phyloP scores from a whole-genome alignment of 1,284 basidiomycete species.

The Cerrena zonata region DNA sequence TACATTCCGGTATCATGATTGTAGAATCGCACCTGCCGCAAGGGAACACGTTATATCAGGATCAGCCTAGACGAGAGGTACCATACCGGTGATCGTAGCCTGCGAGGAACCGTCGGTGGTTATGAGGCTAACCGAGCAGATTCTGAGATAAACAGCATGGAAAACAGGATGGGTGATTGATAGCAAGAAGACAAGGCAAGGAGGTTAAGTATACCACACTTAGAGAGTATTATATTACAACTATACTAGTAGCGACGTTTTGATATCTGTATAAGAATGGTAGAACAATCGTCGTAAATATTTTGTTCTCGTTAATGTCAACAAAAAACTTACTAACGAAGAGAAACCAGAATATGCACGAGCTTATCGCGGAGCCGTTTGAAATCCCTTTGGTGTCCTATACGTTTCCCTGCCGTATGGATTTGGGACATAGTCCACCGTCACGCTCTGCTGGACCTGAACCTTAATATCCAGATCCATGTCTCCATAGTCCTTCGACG shows the following conservation, averaged over 20 bases:
- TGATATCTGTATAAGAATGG: background rate
- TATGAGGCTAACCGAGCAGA: too few relatives aligned
- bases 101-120: too few relatives aligned
- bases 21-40: too few relatives aligned
- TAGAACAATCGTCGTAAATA: background rate
- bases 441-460: conserved; percentile 9
- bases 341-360: background rate
- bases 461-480: conserved; percentile 8
- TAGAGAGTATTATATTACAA: conserved; percentile 2
- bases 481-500: background rate
- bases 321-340: background rate
- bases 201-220: too few relatives aligned
- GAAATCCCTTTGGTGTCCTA: background rate
- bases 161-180: too few relatives aligned
- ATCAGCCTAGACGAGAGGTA: too few relatives aligned
- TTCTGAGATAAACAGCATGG: too few relatives aligned
- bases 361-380: background rate
- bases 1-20: too few relatives aligned
- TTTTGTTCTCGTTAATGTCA: background rate
- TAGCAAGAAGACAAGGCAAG: too few relatives aligned
- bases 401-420: conserved; percentile 8
- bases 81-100: too few relatives aligned
- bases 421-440: conserved; percentile 7
- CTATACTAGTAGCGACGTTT: background rate
- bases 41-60: too few relatives aligned